Percentiles rank a stretch among this genome's conserved stretches.
Conservation (phyloP, 805 yeast species). For the Candida verbasci region DNA sequence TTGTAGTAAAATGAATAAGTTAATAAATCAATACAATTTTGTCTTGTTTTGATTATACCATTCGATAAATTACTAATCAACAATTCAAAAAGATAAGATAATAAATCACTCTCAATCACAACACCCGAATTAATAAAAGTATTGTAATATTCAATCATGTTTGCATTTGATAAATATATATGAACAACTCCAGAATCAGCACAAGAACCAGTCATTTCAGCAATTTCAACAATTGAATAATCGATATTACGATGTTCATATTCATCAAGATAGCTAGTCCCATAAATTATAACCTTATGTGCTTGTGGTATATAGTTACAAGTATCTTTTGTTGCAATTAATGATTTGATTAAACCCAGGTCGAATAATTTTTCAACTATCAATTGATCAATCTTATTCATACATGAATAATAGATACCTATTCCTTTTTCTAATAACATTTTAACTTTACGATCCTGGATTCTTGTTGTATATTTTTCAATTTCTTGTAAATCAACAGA, state of each 20-base stretch:
- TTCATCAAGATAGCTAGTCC: slow-evolving; percentile 71
- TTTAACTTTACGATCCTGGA: slow-evolving; percentile 45
- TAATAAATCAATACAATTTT: slow-evolving; percentile 88
- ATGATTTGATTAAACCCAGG: slow-evolving; percentile 46
- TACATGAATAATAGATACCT: slow-evolving; percentile 56
- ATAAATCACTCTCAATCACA: slow-evolving; percentile 79
- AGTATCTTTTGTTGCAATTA: slow-evolving; percentile 62
- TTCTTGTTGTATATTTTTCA: slow-evolving; percentile 35
- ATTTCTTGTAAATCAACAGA: slow-evolving; percentile 13
- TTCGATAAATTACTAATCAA: slow-evolving; percentile 72
- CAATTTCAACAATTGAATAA: slow-evolving; percentile 58
- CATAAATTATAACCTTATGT: slow-evolving; percentile 54
- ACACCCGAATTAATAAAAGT: slow-evolving; percentile 69
- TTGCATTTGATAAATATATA: slow-evolving; percentile 49
- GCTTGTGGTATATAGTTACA: slow-evolving; percentile 49
- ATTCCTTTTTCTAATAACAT: slow-evolving; percentile 53
- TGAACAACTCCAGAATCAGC: slow-evolving; percentile 41
- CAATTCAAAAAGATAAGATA: slow-evolving; percentile 56
- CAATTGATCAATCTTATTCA: slow-evolving; percentile 52
- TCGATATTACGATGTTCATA: slow-evolving; percentile 66
- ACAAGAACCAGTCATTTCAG: slow-evolving; percentile 58
- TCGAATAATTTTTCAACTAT: slow-evolving; percentile 51
- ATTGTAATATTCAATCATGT: slow-evolving; percentile 59
- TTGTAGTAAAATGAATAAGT: slow-evolving; percentile 81
- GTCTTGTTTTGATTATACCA: slow-evolving; percentile 58